Conservation (phyloP, 2,329 filamentous ascomycete genomes). For the Fusarium dlaminii region DNA sequence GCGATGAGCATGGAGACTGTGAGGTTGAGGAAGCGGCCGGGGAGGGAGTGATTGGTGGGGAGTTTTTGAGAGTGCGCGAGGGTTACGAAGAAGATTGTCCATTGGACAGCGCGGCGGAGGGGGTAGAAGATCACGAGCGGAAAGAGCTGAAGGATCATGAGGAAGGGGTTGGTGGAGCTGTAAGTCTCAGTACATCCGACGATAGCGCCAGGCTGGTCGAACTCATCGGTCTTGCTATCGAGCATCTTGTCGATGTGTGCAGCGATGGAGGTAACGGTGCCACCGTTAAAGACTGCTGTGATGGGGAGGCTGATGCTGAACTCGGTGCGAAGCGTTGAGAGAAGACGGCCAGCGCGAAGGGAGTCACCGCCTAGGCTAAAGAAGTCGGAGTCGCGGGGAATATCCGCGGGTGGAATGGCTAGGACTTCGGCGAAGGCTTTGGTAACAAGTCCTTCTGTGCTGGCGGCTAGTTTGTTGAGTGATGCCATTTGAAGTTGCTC, state of each 20-base stretch:
- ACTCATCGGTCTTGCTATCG: background rate
- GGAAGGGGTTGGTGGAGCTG: background rate
- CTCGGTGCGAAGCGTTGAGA: background rate
- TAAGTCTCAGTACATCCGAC: background rate
- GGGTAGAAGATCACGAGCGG: background rate
- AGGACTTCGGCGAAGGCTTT: background rate
- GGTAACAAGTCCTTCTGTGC: background rate
- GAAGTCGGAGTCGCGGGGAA: background rate
- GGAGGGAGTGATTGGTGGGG: background rate
- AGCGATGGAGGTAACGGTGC: background rate
- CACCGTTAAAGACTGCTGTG: background rate
- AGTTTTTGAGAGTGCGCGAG: conserved; percentile 6
- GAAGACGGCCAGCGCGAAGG: background rate
- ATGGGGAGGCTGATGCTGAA: background rate
- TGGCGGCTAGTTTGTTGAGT: background rate
- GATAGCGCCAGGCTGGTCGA: fast-evolving
- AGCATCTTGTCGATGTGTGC: background rate
- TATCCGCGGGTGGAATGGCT: background rate
- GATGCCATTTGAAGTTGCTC: background rate
- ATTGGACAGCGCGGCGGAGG: background rate
- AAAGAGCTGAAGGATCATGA: background rate
- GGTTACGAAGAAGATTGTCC: conserved; percentile 8
- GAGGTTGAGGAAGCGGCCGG: background rate
- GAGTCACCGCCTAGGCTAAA: conserved; percentile 3
- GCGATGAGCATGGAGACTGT: background rate